These are phyloP conservation scores for Adiantum capillusveneris DNA, from an alignment of 75 land plant genomes.

Conservation along the genomic window DNA sequence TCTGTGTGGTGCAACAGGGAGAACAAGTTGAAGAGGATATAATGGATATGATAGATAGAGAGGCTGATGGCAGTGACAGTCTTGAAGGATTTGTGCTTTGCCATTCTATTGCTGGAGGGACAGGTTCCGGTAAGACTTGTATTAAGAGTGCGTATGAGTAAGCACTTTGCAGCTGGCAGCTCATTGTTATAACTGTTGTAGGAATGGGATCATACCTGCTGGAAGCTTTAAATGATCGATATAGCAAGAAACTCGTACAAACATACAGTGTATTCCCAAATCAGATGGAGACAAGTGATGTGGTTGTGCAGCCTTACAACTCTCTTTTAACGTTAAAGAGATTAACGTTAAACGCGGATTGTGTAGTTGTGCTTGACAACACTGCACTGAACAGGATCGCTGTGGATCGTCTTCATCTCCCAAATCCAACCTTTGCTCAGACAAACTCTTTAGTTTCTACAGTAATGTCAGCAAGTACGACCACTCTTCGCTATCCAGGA, in stretches of 20 bases:
- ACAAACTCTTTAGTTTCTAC: conserved; percentile 98
- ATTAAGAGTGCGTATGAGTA: not conserved
- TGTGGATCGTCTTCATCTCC: conserved; percentile 90
- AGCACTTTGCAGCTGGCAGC: not conserved
- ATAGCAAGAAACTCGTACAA: conserved; percentile 96
- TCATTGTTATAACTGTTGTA: conserved; percentile 19
- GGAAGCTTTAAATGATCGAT: conserved; percentile 97
- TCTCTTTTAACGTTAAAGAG: conserved; percentile 94
- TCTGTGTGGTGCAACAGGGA: conserved; percentile 39
- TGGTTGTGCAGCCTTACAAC: conserved; percentile 98
- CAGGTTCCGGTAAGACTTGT: conserved; percentile 75
- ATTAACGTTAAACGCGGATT: conserved; percentile 95
- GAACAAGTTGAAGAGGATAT: conserved; percentile 97
- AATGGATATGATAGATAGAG: conserved; percentile 99
- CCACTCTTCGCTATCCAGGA: conserved; percentile 95
- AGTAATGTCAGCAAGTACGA: conserved; percentile 99
- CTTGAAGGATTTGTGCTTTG: conserved; percentile 99
- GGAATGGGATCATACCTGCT: conserved; percentile 99
- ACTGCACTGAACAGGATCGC: conserved; percentile 98
- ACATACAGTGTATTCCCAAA: conserved; percentile 99
- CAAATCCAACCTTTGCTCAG: conserved; percentile 95
- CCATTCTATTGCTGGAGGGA: conserved; percentile 99
- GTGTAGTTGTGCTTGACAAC: conserved; percentile 99
- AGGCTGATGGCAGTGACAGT: conserved; percentile 99
- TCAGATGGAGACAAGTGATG: conserved; percentile 99